Percentiles rank a stretch among this genome's conserved stretches.
phyloP scores from a whole-genome alignment of 192 early-diverging fungal genomes.

The Backusella westeae region DNA sequence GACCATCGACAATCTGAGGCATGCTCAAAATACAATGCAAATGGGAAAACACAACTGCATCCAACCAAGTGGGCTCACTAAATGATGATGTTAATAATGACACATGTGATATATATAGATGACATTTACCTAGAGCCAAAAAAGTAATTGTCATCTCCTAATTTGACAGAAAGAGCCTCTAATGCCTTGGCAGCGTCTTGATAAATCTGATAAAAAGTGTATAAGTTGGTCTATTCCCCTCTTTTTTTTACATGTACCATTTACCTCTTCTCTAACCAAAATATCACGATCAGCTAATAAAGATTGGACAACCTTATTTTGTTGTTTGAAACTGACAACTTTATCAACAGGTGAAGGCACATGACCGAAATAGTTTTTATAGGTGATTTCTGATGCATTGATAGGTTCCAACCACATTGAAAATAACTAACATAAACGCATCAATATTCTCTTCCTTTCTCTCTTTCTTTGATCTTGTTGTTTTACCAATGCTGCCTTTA shows the following conservation, averaged over 20 bases:
- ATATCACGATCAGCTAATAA: conserved; percentile 61
- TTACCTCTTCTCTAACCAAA: conserved; percentile 50
- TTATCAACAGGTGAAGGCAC: conserved; percentile 34
- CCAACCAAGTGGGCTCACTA: conserved; percentile 45
- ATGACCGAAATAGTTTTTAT: conserved; percentile 34
- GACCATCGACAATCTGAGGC: conserved; percentile 14
- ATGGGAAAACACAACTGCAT: conserved; percentile 62
- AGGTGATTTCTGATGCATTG: conserved; percentile 27
- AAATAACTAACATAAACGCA: conserved; percentile 31
- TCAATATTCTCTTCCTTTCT: neutral
- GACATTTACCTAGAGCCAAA: conserved; percentile 45
- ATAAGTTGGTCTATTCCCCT: neutral
- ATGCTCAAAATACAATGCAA: conserved; percentile 50
- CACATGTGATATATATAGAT: neutral
- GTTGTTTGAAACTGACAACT: conserved; percentile 28
- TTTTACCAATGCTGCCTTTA: conserved; percentile 55
- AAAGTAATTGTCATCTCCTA: conserved; percentile 49
- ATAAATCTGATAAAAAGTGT: conserved; percentile 44
- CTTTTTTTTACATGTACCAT: neutral
- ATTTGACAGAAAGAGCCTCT: conserved; percentile 45
- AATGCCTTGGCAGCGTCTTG: conserved; percentile 51
- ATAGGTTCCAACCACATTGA: conserved; percentile 41
- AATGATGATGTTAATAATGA: neutral
- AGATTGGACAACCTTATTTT: conserved; percentile 40
- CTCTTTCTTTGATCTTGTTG: neutral